Base-by-base conservation (phyloP, 371 early-diverging fungal species). In the Mucor saturninus region DNA sequence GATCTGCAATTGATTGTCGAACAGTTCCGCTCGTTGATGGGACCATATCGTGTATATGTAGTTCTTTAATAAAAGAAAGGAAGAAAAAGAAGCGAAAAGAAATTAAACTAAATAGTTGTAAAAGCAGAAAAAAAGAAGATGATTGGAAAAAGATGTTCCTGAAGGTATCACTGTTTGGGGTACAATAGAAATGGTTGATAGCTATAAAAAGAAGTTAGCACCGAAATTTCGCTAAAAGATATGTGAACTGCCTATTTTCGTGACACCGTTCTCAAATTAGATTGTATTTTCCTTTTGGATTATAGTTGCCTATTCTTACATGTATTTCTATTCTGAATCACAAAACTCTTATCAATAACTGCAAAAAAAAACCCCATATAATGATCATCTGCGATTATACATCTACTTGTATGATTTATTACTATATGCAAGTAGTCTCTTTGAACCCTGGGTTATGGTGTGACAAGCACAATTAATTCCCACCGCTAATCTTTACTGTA, bases 1-100 rank as follows among this genome's bases (percentile, higher is more conserved):
- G 59, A 29, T 64, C 68, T 37, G 68, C 55, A 45, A 68, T 56
- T 14, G 68, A 68, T 32, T 68, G 68, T 26, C 58, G 48, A 35
- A 21, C 29, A 37, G 9, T 4, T 38, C 46, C 46, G 11, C 30
- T 26, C 11, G 57, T 46, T 37, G 14, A 35, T 46, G 32, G 13
- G 9, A 21, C 46, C 57, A 46, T 45, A 32, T n/a, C 7, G 21
- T 13, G 5, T 30, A 30, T 30, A 30, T 21, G 28, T 14, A 48
- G 13, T 15, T n/a, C 5, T 10, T 28, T 49, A 49, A 30, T 31
- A 30, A 50, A 50, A 50, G 4, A 29, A 10, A 26, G 30, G 10
- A 30, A 14, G 14, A 29, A 13, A 50, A 30, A 50, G 13, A 30
- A 30, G 29, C 4, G 30, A 50, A 26, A 21, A 30, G 21, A 21